These are phyloP conservation scores for Ascosphaera apis DNA, from an alignment of 2,329 filamentous ascomycete species.

Conservation along the genomic window DNA sequence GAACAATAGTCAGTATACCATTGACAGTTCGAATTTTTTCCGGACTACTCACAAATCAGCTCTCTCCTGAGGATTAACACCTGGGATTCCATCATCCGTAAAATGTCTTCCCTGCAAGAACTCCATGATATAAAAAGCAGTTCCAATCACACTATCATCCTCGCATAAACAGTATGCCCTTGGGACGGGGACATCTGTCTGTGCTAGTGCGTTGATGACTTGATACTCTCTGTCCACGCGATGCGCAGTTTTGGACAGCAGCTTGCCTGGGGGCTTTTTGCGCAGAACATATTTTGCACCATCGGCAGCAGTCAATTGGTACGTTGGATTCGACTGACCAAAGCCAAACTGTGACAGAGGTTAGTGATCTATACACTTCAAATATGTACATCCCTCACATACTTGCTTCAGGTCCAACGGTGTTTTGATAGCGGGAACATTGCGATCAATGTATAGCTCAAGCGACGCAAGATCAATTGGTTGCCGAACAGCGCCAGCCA, in stretches of 20 bases:
- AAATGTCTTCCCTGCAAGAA: conserved; percentile 88
- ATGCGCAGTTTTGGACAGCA: conserved; percentile 83
- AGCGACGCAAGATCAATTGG: conserved; percentile 65
- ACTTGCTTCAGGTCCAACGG: conserved; percentile 83
- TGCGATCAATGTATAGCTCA: conserved; percentile 49
- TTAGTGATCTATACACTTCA: too few species aligned
- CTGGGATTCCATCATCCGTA: conserved; percentile 65
- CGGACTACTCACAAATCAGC: conserved; percentile 36
- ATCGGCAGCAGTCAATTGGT: conserved; percentile 56
- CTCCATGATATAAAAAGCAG: conserved; percentile 92
- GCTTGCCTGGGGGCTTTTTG: conserved; percentile 91
- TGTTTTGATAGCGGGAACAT: conserved; percentile 64
- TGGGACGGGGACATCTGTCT: conserved; percentile 67
- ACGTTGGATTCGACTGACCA: conserved; percentile 93
- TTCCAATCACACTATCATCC: conserved; percentile 58
- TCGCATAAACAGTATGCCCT: conserved; percentile 67
- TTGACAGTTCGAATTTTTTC: neutral
- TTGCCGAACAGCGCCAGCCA: conserved; percentile 79
- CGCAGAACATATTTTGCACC: conserved; percentile 64
- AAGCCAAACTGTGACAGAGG: conserved; percentile 53
- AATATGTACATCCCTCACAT: conserved; percentile 10
- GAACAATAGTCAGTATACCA: neutral
- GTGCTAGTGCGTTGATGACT: conserved; percentile 61
- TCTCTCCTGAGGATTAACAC: conserved; percentile 42
- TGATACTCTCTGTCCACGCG: conserved; percentile 90